Base-by-base conservation (phyloP, 495 filamentous ascomycete genomes). In the Lepidopterella palustris region DNA sequence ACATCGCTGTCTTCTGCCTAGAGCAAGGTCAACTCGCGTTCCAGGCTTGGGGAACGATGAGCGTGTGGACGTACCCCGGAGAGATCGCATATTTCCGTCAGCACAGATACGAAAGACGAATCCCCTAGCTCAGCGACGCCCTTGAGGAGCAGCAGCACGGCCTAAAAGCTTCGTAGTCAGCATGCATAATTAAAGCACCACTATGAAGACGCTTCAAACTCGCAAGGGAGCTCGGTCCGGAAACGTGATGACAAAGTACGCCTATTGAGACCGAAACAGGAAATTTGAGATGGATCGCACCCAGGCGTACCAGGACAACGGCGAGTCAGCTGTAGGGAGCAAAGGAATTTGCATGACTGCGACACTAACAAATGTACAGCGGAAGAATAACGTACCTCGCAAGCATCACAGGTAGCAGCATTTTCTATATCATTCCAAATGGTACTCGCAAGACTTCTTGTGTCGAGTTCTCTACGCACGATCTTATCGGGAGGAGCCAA, bases 1-100 rank as follows among this genome's bases (percentile, higher is more conserved):
- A 81, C 79, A 67, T 83, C 80, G 35, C 61, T 47, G 53, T 81
- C 79, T 56, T 77, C 72, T 42, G 66, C 62, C 21, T 25, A 6
- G 6, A 11, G 15, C 5, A 50, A 10, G 5, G 15, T 24, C 26
- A 50, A 13, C 9, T 25, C 25, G 20, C 47, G 5, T 15, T 24
- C 39, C 6, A 42, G 15, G 26, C 10, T 50, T 50, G 20, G 9
- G 65, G 62, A 66, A 70, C 54, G 24, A 18, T 32, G 35, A 23
- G 5, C n/a, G 28, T 11, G 35, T 20, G 45, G 10, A 59, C 62
- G 26, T 73, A 79, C 76, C 27, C 71, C 70, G 11, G 71, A 67
- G 31, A 76, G 61, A 64, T 73, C 72, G 67, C 79, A 83, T 5
- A 80, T 57, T 8, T 77, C 72, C 4, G 73, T 80, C 47, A 77